A percentile compares a stretch with the other conserved stretches of the same genome.
These are phyloP conservation scores for Trichoderma asperellum DNA, from an alignment of 2,329 filamentous ascomycete species.

Conservation along the genomic window DNA sequence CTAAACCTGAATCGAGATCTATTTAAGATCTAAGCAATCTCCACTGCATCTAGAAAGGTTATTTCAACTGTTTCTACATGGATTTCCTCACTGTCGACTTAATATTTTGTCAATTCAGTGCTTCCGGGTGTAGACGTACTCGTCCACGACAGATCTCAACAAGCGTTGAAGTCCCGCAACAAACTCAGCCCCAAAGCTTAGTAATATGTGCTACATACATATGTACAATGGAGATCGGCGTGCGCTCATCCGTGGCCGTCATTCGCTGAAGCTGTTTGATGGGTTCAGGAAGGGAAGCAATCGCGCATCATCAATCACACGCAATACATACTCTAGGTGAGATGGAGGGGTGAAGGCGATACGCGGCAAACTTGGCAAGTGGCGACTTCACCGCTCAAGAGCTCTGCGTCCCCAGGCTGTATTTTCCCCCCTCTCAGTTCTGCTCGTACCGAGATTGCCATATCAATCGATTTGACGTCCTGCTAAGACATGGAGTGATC, in stretches of 20 bases:
- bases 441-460: background rate
- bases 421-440: background rate
- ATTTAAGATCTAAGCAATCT: conserved; percentile 17
- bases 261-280: background rate
- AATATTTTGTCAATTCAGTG: background rate
- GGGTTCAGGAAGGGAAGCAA: background rate
- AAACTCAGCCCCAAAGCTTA: background rate
- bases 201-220: background rate
- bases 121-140: background rate
- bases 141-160: background rate
- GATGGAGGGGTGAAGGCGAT: background rate
- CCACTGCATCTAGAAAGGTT: background rate
- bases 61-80: background rate
- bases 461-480: background rate
- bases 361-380: background rate
- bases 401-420: background rate
- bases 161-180: background rate
- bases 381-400: background rate
- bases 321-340: background rate
- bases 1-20: conserved; percentile 17
- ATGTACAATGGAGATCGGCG: background rate
- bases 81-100: background rate
- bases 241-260: background rate
- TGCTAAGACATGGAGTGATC: background rate
- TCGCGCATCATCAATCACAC: background rate